Base-by-base conservation (phyloP, 1,284 basidiomycete genomes). In the Megacollybia platyphylla region DNA sequence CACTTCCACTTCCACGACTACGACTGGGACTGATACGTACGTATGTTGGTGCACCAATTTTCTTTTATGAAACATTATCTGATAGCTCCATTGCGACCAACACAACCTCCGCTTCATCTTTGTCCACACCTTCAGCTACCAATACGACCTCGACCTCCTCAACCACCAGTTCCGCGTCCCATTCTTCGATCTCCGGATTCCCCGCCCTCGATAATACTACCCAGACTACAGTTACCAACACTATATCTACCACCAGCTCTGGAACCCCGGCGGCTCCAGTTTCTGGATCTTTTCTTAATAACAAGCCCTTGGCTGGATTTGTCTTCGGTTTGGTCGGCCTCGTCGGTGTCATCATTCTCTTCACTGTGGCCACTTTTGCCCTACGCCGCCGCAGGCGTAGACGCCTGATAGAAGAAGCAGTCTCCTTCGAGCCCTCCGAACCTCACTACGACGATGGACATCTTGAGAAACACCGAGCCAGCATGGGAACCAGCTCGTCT, bases 241-340 rank as follows among this genome's bases (percentile, higher is more conserved):
- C 36, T 5, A 24, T 18, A 13, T 37, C 36, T 10, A 5, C 36
- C 13, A 37, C 36, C 5, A 24, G 5, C 10, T 4, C 36, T 15
- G n/a, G 10, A 4, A 37, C 36, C 10, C 20, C 36, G 13, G 34
- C 46, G 3, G 38, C 54, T 7, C 35, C 50, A 1, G 40, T 52
- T 17, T 31, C 55, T 26, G 37, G 59, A 15, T 54, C 65, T 15
- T 84, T 84, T 61, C 54, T 83, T 36, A 57, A 73, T 47, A 79
- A 84, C 58, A 80, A 76, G 56, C 62, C 70, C 9, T 61, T 78
- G 17, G 70, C 71, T 28, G 73, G 73, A 6, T 58, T 70, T 10
- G 65, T 82, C 9, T 79, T 84, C 48, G 60, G 64, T 17, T 46
- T 77, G n/a, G 63, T 64, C 11, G 75, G 71, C 8, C 47, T 83